Base-by-base conservation (phyloP, 768 basidiomycete species). In the Glaciozyma antarctica region DNA sequence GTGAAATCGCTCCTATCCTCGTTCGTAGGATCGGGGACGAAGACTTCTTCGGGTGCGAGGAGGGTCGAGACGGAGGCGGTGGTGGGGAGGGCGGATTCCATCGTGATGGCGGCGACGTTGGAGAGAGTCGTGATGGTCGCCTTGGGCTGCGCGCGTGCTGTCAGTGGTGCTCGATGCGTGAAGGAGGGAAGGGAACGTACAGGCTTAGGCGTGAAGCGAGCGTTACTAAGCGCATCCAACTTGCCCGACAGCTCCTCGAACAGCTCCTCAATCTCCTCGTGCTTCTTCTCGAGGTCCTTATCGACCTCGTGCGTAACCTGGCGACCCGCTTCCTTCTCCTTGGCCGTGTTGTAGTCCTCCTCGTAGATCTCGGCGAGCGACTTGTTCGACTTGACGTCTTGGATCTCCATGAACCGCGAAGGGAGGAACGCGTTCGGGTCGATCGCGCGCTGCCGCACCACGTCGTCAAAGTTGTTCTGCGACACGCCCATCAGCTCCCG, bases 281-380 rank as follows among this genome's bases (percentile, higher is more conserved):
- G 94, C 75, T 95, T 90, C 74, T 88, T 87, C 74, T 82, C 79
- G 45, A 97, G 79, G 75, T 89, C 92, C 24, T 87, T 90, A 70
- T 98, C 93, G 10, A 90, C 81, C 71, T 93, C 88, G 70, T 91
- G 88, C 1, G 78, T 78, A 19, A 78, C 75, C 41, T 70, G 70
- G 19, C 80, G 83, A 19, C 82, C 84, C 0, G 80, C 78, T 68
- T 85, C 83, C 32, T 64, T 65, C 15, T 62, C 63, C n/a, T 61
- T 57, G n/a, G 63, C 48, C 44, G 83, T 82, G 9, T 86, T 80
- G 76, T 87, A 99, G 64, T 93, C 93, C 54, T 88, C 86, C 75
- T 95, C 95, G 77, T 98, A 98, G 48, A 99, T 88, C 78, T 98
- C 88, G 19, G 92, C 93, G 54, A 99, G 82, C 0, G 89, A 92